These are phyloP conservation scores for Dendrothele bispora DNA, from an alignment of 768 basidiomycete species.

Conservation along the genomic window DNA sequence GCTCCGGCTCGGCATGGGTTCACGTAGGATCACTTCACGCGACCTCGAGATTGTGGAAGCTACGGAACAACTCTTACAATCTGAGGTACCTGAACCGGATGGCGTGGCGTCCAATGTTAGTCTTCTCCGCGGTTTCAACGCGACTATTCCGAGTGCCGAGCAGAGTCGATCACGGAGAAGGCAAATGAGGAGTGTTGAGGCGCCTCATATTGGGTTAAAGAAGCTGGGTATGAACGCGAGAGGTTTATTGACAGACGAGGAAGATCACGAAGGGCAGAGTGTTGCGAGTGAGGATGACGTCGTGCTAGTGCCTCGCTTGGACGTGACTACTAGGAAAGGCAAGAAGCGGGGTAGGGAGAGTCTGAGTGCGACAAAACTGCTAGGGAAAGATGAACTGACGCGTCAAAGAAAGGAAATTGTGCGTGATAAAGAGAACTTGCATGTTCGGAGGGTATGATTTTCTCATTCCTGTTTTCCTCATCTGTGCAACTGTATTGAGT, in stretches of 20 bases:
- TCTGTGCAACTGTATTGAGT: conserved; percentile 12
- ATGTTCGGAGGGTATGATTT: conserved; percentile 76
- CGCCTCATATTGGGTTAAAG: conserved; percentile 75
- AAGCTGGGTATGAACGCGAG: conserved; percentile 76
- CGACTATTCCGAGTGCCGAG: conserved; percentile 90
- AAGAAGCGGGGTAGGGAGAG: conserved; percentile 64
- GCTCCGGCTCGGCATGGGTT: conserved; percentile 61
- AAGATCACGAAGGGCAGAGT: conserved; percentile 57
- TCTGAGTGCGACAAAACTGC: conserved; percentile 62
- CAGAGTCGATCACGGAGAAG: conserved; percentile 73
- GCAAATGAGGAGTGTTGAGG: conserved; percentile 78
- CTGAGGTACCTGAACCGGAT: conserved; percentile 72
- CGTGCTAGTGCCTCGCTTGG: conserved; percentile 55
- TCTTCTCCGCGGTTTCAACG: conserved; percentile 88
- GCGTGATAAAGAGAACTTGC: conserved; percentile 89
- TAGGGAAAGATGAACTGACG: conserved; percentile 83
- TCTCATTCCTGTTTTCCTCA: not conserved
- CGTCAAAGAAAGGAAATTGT: conserved; percentile 85
- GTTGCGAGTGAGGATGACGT: conserved; percentile 76
- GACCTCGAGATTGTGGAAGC: conserved; percentile 85
- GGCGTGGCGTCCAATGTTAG: conserved; percentile 74
- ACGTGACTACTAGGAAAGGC: conserved; percentile 37
- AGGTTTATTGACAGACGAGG: conserved; percentile 64
- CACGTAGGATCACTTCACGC: conserved; percentile 73
- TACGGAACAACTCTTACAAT: conserved; percentile 70